These are phyloP conservation scores for Linnemannia hyalina DNA, from an alignment of 192 early-diverging fungal species.

Conservation along the genomic window DNA sequence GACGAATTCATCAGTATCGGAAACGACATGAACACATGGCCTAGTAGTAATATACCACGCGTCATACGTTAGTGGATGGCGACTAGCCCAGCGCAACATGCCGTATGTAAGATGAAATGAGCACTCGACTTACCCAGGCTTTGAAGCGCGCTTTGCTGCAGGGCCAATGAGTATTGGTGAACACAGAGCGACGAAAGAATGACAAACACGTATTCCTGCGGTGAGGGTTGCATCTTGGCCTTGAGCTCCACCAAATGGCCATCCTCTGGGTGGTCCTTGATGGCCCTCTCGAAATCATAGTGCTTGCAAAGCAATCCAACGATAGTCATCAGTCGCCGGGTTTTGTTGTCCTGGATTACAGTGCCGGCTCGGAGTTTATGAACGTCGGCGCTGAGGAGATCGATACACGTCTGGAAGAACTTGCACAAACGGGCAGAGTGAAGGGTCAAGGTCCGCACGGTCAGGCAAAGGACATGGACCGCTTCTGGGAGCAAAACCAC, in stretches of 20 bases:
- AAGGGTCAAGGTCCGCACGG: constrained; percentile 76
- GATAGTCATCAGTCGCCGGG: constrained; percentile 76
- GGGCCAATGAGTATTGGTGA: constrained; percentile 48
- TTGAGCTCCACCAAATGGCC: constrained; percentile 54
- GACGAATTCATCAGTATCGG: constrained; percentile 74
- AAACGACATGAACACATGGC: constrained; percentile 78
- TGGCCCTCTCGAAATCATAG: constrained; percentile 78
- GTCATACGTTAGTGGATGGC: neutral
- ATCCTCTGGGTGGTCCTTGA: constrained; percentile 16
- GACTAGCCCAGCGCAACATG: neutral
- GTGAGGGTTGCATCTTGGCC: constrained; percentile 12
- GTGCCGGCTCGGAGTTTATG: constrained; percentile 67
- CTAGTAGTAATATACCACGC: constrained; percentile 47
- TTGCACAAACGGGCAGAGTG: constrained; percentile 61
- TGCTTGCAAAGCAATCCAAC: constrained; percentile 78
- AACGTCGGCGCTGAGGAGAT: constrained; percentile 47
- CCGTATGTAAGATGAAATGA: neutral
- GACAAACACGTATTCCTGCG: constrained; percentile 28
- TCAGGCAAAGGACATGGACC: constrained; percentile 73
- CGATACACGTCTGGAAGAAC: constrained; percentile 38
- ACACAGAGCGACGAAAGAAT: constrained; percentile 4
- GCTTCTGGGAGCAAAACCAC: constrained; percentile 42
- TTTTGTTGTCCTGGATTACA: constrained; percentile 62
- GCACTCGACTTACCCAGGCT: constrained; percentile 59
- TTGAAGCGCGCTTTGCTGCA: constrained; percentile 69